Evolutionary conservation across 2,329 filamentous ascomycete species (phyloP).

Genomic region (Shiraia bambusicola): DNA sequence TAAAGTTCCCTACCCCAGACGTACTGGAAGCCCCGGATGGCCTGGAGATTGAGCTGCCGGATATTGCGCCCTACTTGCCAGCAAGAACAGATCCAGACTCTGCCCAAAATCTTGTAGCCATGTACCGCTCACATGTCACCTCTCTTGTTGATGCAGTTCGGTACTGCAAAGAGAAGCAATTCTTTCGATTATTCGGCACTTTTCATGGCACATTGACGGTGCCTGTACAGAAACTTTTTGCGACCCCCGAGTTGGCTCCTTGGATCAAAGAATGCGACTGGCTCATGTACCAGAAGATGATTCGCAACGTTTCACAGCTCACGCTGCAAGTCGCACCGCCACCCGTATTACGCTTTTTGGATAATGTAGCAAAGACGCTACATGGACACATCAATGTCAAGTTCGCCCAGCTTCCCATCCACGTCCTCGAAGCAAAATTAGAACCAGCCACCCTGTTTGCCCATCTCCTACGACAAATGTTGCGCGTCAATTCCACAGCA

Average conservation of each 20-base stretch:
- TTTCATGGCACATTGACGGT: conserved; percentile 97
- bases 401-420: conserved; percentile 79
- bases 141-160: conserved; percentile 93
- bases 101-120: conserved; percentile 78
- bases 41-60: conserved; percentile 76
- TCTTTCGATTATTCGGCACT: conserved; percentile 90
- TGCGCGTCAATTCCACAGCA: conserved; percentile 89
- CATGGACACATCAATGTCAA: conserved; percentile 80
- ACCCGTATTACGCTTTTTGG: conserved; percentile 80
- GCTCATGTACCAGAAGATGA: conserved; percentile 95
- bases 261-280: conserved; percentile 98
- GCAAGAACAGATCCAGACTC: conserved; percentile 81
- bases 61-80: conserved; percentile 79
- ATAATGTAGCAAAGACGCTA: conserved; percentile 80
- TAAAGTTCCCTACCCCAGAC: conserved; percentile 62
- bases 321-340: conserved; percentile 90
- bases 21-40: conserved; percentile 63
- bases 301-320: conserved; percentile 83
- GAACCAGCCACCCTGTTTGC: conserved; percentile 87
- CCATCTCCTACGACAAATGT: conserved; percentile 78
- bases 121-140: conserved; percentile 93
- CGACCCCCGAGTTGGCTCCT: conserved; percentile 74
- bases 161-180: conserved; percentile 94
- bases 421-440: conserved; percentile 84
- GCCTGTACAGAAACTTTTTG: conserved; percentile 90